These are phyloP conservation scores for Hypoxylon sp. DNA, from an alignment of 2,329 filamentous ascomycete species.

Conservation along the genomic window DNA sequence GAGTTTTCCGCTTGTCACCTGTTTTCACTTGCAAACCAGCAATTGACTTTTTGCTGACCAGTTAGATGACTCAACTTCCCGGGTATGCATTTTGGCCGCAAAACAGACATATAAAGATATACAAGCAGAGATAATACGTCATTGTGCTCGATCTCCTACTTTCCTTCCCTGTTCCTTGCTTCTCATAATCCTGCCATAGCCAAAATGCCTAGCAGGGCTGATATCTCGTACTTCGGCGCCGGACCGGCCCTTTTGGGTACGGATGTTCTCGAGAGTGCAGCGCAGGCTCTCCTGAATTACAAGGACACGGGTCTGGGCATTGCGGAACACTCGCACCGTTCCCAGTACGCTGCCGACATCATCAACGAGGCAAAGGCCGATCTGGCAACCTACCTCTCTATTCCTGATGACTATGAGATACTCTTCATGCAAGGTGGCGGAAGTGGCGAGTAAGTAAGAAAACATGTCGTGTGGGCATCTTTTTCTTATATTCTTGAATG, in stretches of 20 bases:
- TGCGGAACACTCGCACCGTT: slow-evolving; percentile 91
- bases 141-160: no score
- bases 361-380: slow-evolving; percentile 82
- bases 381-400: slow-evolving; percentile 78
- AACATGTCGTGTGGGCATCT: no score
- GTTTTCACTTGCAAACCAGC: slow-evolving; percentile 25
- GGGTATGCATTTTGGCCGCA: not conserved
- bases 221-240: slow-evolving; percentile 79
- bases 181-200: not conserved
- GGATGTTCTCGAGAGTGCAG: slow-evolving; percentile 79
- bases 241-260: slow-evolving; percentile 90
- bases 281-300: slow-evolving; percentile 83
- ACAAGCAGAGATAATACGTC: no score
- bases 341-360: slow-evolving; percentile 79
- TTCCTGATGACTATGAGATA: slow-evolving; percentile 88
- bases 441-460: slow-evolving; percentile 70
- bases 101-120: not conserved
- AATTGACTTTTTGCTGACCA: slow-evolving; percentile 23
- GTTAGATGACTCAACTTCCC: slow-evolving; percentile 32
- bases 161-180: not conserved
- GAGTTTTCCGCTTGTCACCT: slow-evolving; percentile 26
- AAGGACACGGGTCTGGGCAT: slow-evolving; percentile 84
- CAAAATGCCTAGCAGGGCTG: slow-evolving; percentile 38
- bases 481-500: no score
- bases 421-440: slow-evolving; percentile 91